phyloP scores from a whole-genome alignment of 2,329 filamentous ascomycete genomes.

The Colletotrichum truncatum region DNA sequence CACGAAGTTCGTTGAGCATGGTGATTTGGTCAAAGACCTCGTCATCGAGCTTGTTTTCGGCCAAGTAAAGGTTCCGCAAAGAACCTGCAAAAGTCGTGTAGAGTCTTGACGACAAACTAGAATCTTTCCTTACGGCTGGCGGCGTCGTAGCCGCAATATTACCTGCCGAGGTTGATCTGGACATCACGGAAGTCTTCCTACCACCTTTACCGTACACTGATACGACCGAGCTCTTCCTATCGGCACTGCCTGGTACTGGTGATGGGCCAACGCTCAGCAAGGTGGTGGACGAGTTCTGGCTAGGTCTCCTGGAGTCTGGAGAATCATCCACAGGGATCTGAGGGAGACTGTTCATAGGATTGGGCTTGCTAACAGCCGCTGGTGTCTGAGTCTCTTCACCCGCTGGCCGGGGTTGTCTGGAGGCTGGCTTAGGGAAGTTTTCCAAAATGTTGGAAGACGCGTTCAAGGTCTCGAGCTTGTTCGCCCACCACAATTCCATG shows the following conservation, averaged over 20 bases:
- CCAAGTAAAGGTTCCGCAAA: constrained; percentile 84
- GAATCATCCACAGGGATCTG: constrained; percentile 82
- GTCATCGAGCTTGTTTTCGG: constrained; percentile 93
- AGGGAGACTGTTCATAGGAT: constrained; percentile 53
- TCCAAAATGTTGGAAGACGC: constrained; percentile 94
- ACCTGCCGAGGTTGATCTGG: constrained; percentile 63
- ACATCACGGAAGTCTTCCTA: constrained; percentile 87
- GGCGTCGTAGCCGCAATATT: constrained; percentile 61
- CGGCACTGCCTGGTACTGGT: constrained; percentile 66
- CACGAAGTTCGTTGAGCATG: constrained; percentile 81
- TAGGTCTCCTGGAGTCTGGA: constrained; percentile 76
- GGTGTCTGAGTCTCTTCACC: constrained; percentile 53
- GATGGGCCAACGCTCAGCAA: constrained; percentile 80
- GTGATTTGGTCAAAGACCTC: constrained; percentile 94
- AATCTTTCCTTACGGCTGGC: constrained; percentile 80
- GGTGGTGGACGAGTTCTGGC: constrained; percentile 78
- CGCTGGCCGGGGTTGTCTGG: constrained; percentile 71
- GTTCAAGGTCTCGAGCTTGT: constrained; percentile 89
- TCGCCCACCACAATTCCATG: constrained; percentile 95
- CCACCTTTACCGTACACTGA: constrained; percentile 82
- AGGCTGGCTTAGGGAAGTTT: constrained; percentile 86
- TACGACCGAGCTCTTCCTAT: constrained; percentile 85
- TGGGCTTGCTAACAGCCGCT: constrained; percentile 48
- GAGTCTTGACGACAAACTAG: constrained; percentile 81
- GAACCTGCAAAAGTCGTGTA: constrained; percentile 90